These are phyloP conservation scores for Claviceps spartinae DNA, from an alignment of 2,329 filamentous ascomycete genomes.

Conservation along the genomic window DNA sequence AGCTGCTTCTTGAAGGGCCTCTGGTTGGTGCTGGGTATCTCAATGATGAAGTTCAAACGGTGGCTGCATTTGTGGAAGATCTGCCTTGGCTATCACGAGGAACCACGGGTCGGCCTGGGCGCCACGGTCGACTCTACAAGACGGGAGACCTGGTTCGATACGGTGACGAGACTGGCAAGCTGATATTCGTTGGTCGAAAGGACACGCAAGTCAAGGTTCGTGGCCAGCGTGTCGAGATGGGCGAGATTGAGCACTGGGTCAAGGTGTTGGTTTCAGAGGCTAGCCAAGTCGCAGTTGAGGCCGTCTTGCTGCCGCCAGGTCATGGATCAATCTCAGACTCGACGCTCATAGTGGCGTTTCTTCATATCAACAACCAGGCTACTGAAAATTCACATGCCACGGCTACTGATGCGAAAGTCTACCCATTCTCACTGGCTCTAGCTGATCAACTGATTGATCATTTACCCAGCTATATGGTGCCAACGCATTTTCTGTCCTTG, in stretches of 20 bases:
- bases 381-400: too few species aligned
- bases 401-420: background rate
- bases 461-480: constrained; percentile 9
- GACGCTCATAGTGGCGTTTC: background rate
- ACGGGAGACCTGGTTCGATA: constrained; percentile 12
- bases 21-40: background rate
- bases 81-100: background rate
- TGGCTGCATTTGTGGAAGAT: background rate
- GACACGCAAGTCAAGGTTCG: constrained; percentile 14
- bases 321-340: too few species aligned
- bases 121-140: constrained; percentile 7
- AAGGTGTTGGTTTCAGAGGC: background rate
- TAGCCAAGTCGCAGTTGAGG: background rate
- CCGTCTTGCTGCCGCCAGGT: background rate
- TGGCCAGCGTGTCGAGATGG: constrained; percentile 14
- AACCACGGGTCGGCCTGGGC: constrained; percentile 1
- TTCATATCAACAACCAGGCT: background rate
- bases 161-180: constrained; percentile 9
- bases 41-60: background rate
- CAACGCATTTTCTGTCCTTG: constrained; percentile 7
- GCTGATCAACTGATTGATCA: constrained; percentile 2
- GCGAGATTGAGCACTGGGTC: constrained; percentile 8
- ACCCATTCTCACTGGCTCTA: background rate
- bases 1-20: constrained; percentile 2
- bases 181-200: constrained; percentile 14